These are phyloP conservation scores for Fraxinus baroniana DNA, from an alignment of 305 asterid genomes.

Conservation along the genomic window DNA sequence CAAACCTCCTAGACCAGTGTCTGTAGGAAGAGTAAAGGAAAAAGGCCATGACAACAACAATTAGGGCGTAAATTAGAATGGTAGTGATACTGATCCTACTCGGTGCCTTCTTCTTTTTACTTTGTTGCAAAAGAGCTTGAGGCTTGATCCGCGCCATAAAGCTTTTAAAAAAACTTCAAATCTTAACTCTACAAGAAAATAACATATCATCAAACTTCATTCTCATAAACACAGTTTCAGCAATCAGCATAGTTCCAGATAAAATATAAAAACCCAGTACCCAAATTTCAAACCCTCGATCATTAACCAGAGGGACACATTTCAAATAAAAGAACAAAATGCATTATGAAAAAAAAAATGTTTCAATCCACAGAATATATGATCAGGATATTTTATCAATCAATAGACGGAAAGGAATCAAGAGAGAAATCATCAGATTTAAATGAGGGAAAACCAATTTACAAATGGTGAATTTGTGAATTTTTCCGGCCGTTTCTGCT, in stretches of 20 bases:
- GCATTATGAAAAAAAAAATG: neutral
- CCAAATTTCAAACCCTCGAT: neutral
- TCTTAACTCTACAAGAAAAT: slow-evolving; percentile 31
- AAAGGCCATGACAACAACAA: slow-evolving; percentile 48
- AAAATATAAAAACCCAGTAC: neutral
- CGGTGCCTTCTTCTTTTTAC: slow-evolving; percentile 86
- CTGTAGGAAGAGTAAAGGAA: slow-evolving; percentile 64
- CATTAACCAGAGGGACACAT: neutral
- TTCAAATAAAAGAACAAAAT: neutral
- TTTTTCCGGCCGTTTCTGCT: neutral
- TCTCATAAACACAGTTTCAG: slow-evolving; percentile 29
- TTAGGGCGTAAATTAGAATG: slow-evolving; percentile 42
- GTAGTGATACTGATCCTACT: slow-evolving; percentile 48
- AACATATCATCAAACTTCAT: slow-evolving; percentile 14
- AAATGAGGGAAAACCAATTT: neutral
- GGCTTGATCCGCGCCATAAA: slow-evolving; percentile 93
- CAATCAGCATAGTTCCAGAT: neutral
- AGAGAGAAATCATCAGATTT: neutral
- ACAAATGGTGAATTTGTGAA: neutral
- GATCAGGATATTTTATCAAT: neutral
- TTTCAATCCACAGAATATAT: neutral
- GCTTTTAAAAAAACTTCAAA: slow-evolving; percentile 27
- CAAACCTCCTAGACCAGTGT: slow-evolving; percentile 65
- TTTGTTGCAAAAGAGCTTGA: slow-evolving; percentile 88
- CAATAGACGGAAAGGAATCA: neutral